Conservation (phyloP, 495 filamentous ascomycete species). For the Lepraria neglecta region DNA sequence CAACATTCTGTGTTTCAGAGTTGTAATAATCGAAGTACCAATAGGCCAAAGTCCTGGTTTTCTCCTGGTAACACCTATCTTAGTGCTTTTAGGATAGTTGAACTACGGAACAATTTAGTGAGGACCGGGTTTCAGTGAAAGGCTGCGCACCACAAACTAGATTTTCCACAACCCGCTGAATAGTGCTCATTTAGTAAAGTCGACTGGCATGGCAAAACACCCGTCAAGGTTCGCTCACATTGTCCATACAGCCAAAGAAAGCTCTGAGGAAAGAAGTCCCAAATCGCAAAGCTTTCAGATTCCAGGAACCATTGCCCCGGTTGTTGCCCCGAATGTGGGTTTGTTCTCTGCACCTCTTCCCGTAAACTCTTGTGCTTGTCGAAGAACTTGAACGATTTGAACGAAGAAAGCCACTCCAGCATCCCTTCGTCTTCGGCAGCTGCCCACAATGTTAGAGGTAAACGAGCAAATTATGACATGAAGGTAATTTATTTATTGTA, state of each 20-base stretch:
- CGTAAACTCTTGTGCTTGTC: conserved; percentile 7
- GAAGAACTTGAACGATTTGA: neutral
- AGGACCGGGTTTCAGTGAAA: neutral
- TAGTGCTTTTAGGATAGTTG: conserved; percentile 8
- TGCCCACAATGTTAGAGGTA: neutral
- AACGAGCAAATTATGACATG: neutral
- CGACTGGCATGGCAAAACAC: no score
- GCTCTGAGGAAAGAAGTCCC: conserved; percentile 10
- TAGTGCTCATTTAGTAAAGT: neutral
- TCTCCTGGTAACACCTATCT: neutral
- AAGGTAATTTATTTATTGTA: neutral
- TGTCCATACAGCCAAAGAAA: conserved; percentile 20
- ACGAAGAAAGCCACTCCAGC: conserved; percentile 11
- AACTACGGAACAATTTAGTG: neutral
- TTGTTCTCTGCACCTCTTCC: neutral
- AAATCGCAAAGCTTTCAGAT: neutral
- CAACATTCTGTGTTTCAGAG: neutral
- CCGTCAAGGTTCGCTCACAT: conserved; percentile 7
- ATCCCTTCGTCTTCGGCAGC: conserved; percentile 8
- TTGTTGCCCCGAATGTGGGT: neutral
- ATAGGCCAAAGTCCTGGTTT: neutral
- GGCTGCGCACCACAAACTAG: neutral
- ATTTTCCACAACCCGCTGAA: conserved; percentile 7
- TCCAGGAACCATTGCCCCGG: conserved; percentile 18
- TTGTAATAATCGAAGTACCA: conserved; percentile 12